These are phyloP conservation scores for Aspergillus caelatus DNA, from an alignment of 2,329 filamentous ascomycete species.

Conservation along the genomic window DNA sequence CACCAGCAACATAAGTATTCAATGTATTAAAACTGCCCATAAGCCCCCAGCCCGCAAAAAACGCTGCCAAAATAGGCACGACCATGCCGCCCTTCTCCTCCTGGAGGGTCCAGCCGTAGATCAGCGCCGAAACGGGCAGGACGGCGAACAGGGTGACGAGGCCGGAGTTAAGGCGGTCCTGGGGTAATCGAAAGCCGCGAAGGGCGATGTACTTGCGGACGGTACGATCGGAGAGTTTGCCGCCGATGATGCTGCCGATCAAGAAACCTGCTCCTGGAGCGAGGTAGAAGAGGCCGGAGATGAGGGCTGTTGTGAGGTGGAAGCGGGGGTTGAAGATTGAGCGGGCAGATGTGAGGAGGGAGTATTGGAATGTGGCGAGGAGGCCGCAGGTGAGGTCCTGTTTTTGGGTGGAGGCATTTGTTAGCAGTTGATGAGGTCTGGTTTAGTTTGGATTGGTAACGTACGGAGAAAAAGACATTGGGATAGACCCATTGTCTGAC, in stretches of 20 bases:
- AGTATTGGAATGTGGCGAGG: constrained; percentile 75
- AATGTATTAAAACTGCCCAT: constrained; percentile 73
- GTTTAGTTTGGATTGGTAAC: constrained; percentile 31
- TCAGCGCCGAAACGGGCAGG: constrained; percentile 64
- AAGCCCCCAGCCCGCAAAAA: constrained; percentile 71
- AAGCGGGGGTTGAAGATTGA: constrained; percentile 76
- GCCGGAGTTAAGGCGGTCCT: constrained; percentile 67
- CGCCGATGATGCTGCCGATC: constrained; percentile 69
- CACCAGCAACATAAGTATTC: constrained; percentile 65
- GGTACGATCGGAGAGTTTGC: constrained; percentile 67
- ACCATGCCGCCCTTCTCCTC: constrained; percentile 57
- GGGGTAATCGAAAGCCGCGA: constrained; percentile 63
- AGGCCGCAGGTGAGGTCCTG: constrained; percentile 40
- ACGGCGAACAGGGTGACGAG: constrained; percentile 60
- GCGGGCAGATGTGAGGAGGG: constrained; percentile 67
- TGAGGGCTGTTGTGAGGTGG: constrained; percentile 64
- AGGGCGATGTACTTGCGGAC: constrained; percentile 66
- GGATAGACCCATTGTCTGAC: constrained; percentile 68
- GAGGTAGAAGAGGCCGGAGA: constrained; percentile 73
- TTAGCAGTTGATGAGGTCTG: background rate
- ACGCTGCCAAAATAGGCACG: constrained; percentile 70
- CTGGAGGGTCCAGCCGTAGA: constrained; percentile 70
- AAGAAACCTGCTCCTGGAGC: constrained; percentile 72
- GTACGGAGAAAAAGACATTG: constrained; percentile 64
- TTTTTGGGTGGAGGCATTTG: constrained; percentile 11